Evolutionary conservation across 2,329 filamentous ascomycete species (phyloP), one percentile per base, ranked within the genome.

Genomic region (Trichoderma sp.): DNA sequence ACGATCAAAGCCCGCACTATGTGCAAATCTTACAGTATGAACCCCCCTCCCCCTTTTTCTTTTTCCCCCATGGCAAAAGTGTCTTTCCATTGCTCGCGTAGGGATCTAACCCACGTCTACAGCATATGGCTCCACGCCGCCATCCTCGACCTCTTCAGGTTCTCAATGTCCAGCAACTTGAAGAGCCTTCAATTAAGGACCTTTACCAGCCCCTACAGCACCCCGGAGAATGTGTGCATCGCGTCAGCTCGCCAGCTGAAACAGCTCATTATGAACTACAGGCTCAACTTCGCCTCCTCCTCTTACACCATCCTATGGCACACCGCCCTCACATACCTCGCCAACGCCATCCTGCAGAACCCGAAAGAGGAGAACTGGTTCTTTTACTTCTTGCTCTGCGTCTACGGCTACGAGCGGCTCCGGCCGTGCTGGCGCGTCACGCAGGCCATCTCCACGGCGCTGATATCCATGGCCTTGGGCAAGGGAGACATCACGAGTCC

Each of bases 211-310:
- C 3, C 44, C 12, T 19, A 14, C 21, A 47, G 44, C 26, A 74
- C 74, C 3, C 71, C 76, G 0, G 73, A 74, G 12, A 66, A 70
- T 7, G 74, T 69, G 1, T 79, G 70, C 30, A 65, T 68, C 1
- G 75, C 77, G 1, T 79, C 78, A 1, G 72, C 76, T 1, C 70
- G 71, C 30, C 77, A 79, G 54, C 72, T 80, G 12, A 79, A 80
- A 64, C 72, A 72, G 14, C 72, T 79, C 2, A 69, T 80, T 5
- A 64, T 79, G 45, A 70, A 73, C 21, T 79, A 78, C 66, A 75
- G 77, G 15, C 69, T 70, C 28, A 71, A 71, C 5, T 73, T 77
- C 55, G 59, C 68, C 7, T 73, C 72, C 10, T 77, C 77, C 3
- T 69, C 71, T 1, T 77, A 75, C 60, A 51, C 21, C 19, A 45